Percentiles rank a stretch among this genome's conserved stretches.
Conservation (phyloP, 2,329 filamentous ascomycete species). For the Xylariaceae sp. region DNA sequence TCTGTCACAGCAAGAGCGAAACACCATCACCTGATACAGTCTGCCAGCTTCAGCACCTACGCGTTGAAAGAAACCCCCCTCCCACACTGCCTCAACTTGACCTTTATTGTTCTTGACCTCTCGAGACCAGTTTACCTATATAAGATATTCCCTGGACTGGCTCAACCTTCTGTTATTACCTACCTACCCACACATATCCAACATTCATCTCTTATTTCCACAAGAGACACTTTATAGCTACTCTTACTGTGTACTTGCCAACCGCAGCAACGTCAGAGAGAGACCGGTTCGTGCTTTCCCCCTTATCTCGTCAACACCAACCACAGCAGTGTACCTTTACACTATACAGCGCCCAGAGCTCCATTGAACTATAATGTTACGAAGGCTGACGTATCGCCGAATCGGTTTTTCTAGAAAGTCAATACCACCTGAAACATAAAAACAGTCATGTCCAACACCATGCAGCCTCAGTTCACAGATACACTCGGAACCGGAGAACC, state of each 20-base stretch:
- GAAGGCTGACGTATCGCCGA: not conserved
- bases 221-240: no score
- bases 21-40: slow-evolving; percentile 2
- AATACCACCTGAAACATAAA: slow-evolving; percentile 4
- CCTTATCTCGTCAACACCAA: no score
- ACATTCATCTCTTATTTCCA: no score
- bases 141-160: slow-evolving; percentile 1
- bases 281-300: no score
- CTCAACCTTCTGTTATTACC: no score
- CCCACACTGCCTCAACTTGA: not conserved
- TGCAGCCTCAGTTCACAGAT: slow-evolving; percentile 26
- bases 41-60: slow-evolving; percentile 5
- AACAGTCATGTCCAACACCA: slow-evolving; percentile 18
- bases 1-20: slow-evolving; percentile 13
- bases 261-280: no score
- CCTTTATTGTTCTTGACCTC: slow-evolving; percentile 5
- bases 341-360: no score
- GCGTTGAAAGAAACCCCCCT: not conserved
- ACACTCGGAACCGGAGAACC: slow-evolving; percentile 31
- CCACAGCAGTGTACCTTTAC: no score
- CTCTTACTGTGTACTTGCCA: no score
- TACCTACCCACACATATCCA: no score
- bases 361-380: no score
- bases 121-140: not conserved
- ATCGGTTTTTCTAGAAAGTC: not conserved